These are phyloP conservation scores for Stagonosporopsis cucurbitacearum DNA, from an alignment of 2,329 filamentous ascomycete genomes.

Conservation along the genomic window DNA sequence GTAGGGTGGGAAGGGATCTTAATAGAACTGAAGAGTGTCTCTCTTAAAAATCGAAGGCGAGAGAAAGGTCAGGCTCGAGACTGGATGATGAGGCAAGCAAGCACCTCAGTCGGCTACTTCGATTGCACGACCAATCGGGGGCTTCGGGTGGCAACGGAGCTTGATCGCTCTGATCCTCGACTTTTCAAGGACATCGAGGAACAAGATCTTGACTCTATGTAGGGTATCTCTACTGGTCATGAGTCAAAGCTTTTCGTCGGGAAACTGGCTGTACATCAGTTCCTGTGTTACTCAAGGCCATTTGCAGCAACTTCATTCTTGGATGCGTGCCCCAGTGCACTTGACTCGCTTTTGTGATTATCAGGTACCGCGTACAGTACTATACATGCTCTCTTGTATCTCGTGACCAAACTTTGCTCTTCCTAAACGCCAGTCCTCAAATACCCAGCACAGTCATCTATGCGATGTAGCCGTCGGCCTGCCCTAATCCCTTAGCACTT, in stretches of 20 bases:
- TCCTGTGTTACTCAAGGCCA: not conserved
- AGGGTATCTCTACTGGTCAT: not conserved
- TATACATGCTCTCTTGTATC: conserved; percentile 1
- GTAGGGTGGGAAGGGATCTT: not conserved
- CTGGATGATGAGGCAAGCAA: conserved; percentile 9
- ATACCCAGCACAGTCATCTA: conserved; percentile 27
- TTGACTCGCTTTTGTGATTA: not conserved
- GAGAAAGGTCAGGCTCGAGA: not conserved
- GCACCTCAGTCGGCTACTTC: conserved; percentile 11
- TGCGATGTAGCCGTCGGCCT: conserved; percentile 43
- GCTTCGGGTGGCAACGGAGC: conserved; percentile 27
- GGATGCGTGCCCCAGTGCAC: not conserved
- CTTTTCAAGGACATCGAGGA: not conserved
- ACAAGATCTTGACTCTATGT: not conserved
- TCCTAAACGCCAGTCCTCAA: conserved; percentile 5
- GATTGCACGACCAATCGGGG: conserved; percentile 30
- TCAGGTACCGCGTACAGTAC: conserved; percentile 3
- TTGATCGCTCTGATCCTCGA: not conserved
- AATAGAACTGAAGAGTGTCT: not conserved
- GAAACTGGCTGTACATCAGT: not conserved
- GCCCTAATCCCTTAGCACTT: conserved; percentile 50
- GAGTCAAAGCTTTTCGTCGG: not conserved
- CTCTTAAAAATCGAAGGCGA: not conserved
- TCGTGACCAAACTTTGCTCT: not conserved
- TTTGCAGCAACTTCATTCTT: not conserved